A percentile compares a stretch with the other conserved stretches of the same genome.
These are phyloP conservation scores for Nemania diffusa DNA, from an alignment of 2,329 filamentous ascomycete species.

Conservation along the genomic window DNA sequence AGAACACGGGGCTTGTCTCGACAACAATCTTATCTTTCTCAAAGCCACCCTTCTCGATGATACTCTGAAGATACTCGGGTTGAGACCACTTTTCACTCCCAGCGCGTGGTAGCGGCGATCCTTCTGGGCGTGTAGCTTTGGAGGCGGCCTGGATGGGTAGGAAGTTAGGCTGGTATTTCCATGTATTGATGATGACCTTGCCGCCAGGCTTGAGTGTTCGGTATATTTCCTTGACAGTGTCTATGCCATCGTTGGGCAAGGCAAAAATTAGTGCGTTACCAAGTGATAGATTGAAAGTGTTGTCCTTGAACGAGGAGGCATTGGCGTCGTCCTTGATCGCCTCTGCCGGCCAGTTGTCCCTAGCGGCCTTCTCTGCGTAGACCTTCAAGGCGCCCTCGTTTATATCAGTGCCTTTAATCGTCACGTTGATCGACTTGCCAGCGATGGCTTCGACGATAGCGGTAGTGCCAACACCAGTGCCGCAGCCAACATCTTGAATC, in stretches of 20 bases:
- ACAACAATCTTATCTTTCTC: constrained; percentile 15
- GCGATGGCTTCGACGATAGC: constrained; percentile 11
- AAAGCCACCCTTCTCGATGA: constrained; percentile 14
- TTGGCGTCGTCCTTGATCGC: constrained; percentile 13
- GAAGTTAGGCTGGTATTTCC: constrained; percentile 27
- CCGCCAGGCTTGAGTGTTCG: constrained; percentile 33
- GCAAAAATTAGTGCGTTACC: constrained; percentile 31
- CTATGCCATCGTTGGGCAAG: constrained; percentile 25
- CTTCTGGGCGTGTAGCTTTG: constrained; percentile 23
- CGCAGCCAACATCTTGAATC: constrained; percentile 29
- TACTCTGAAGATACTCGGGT: neutral
- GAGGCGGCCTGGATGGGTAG: constrained; percentile 21
- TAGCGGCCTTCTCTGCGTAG: constrained; percentile 25
- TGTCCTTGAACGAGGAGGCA: constrained; percentile 5
- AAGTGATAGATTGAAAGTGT: constrained; percentile 26
- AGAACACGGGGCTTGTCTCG: neutral
- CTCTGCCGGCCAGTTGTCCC: constrained; percentile 19
- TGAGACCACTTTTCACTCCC: constrained; percentile 27
- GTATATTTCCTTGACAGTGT: constrained; percentile 26
- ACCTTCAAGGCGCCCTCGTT: constrained; percentile 25
- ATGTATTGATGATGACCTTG: constrained; percentile 27
- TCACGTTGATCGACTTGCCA: constrained; percentile 11
- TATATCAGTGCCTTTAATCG: constrained; percentile 28
- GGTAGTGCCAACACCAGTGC: constrained; percentile 20
- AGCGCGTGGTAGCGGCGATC: constrained; percentile 28